Evolutionary conservation across 805 yeast genomes (phyloP).

Genomic region (Candida krabiensis): DNA sequence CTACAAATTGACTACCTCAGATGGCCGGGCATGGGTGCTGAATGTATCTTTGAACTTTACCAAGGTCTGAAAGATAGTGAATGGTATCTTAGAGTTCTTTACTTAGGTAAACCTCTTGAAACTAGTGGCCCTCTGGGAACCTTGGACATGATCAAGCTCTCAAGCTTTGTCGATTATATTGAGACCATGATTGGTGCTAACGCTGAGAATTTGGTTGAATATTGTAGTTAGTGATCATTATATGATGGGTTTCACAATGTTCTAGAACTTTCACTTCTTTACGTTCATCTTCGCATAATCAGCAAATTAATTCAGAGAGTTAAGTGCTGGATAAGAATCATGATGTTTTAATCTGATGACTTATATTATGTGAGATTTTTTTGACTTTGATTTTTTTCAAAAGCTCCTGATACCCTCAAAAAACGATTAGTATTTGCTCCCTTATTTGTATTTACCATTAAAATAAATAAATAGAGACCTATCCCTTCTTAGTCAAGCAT

Average conservation of each 20-base stretch:
- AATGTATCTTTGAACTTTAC: conserved; percentile 41
- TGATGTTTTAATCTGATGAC: too few species aligned
- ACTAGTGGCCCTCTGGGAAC: conserved; percentile 22
- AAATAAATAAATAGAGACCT: too few species aligned
- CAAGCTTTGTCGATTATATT: conserved; percentile 14
- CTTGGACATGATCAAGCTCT: conserved; percentile 18
- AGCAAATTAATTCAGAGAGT: too few species aligned
- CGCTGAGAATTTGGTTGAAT: conserved; percentile 12
- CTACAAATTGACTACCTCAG: conserved; percentile 35
- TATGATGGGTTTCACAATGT: neutral
- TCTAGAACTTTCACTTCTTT: neutral
- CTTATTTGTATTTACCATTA: too few species aligned
- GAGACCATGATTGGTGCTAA: conserved; percentile 19
- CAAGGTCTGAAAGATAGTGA: conserved; percentile 21
- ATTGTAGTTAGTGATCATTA: conserved; percentile 7
- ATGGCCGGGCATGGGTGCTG: conserved; percentile 53
- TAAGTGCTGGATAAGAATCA: too few species aligned
- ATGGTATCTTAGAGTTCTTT: conserved; percentile 36
- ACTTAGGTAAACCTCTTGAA: conserved; percentile 29
- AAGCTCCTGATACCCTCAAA: too few species aligned
- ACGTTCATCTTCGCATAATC: too few species aligned
- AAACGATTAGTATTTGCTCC: too few species aligned
- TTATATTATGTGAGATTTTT: too few species aligned
- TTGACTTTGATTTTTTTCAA: too few species aligned
- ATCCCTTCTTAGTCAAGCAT: too few species aligned